Conservation (phyloP, 495 filamentous ascomycete genomes). For the Pyrenopolyporus hunteri region DNA sequence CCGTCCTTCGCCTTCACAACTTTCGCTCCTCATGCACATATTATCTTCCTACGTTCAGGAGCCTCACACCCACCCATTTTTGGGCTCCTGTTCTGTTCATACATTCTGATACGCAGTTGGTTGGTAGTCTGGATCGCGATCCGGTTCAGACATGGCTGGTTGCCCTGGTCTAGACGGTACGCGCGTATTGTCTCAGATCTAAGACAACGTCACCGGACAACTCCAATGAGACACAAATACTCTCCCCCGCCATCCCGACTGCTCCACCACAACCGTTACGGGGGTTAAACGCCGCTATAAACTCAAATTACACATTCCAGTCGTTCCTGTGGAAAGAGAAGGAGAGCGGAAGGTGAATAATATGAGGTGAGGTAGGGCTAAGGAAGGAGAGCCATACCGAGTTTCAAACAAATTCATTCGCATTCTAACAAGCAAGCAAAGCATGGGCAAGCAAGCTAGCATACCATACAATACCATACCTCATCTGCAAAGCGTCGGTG, state of each 20-base stretch:
- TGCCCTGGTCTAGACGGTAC: no score
- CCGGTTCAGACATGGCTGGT: no score
- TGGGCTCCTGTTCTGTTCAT: slow-evolving; percentile 3
- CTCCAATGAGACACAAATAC: no score
- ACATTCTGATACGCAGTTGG: background rate
- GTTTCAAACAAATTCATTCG: no score
- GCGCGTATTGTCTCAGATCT: background rate
- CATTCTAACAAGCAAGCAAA: background rate
- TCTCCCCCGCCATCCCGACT: no score
- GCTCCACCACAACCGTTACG: background rate
- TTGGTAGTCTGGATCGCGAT: no score
- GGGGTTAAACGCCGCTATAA: no score
- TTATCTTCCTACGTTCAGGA: background rate
- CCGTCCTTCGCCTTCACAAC: background rate
- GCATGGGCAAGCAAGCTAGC: background rate
- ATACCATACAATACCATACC: background rate
- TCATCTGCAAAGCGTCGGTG: slow-evolving; percentile 2
- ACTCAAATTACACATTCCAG: slow-evolving; percentile 13
- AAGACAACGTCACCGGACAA: no score
- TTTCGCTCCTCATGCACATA: background rate
- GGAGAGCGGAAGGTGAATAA: background rate
- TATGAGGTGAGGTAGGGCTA: background rate
- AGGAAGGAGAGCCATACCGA: background rate
- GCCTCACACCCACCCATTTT: background rate
- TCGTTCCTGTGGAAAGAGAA: background rate